These are phyloP conservation scores for Coemansia sp. DNA, from an alignment of 192 early-diverging fungal genomes.

Conservation along the genomic window DNA sequence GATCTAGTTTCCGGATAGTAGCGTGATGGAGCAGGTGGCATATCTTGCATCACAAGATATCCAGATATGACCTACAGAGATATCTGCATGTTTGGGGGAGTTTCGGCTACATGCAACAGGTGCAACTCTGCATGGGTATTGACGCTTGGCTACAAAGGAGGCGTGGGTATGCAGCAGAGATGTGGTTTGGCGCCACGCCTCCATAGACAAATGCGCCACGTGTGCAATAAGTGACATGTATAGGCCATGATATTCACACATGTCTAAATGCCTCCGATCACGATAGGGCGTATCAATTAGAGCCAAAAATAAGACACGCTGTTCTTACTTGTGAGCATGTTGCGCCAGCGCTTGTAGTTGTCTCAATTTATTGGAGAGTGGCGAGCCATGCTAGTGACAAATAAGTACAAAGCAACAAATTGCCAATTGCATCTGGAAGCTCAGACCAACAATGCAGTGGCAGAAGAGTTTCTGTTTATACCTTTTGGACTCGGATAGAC, in stretches of 20 bases:
- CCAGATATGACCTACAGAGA: not conserved
- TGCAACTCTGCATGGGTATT: not conserved
- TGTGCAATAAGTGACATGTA: not conserved
- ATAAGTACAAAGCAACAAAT: not conserved
- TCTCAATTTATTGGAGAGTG: not conserved
- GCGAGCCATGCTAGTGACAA: not conserved
- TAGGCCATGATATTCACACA: not conserved
- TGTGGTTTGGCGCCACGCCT: conserved; percentile 9
- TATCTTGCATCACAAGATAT: not conserved
- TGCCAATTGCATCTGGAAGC: not conserved
- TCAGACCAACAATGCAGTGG: not conserved
- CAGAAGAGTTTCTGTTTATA: conserved; percentile 1
- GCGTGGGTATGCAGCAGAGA: conserved; percentile 1
- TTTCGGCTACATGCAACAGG: not conserved
- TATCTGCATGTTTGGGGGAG: not conserved
- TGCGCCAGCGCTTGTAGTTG: not conserved
- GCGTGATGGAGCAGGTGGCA: not conserved
- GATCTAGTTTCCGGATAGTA: not conserved
- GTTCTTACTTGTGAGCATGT: not conserved
- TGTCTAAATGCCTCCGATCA: not conserved
- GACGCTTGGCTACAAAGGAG: not conserved
- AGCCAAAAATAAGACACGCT: not conserved
- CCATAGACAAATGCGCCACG: conserved; percentile 5
- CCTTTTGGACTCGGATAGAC: not conserved
- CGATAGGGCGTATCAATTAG: not conserved